Base-by-base conservation (phyloP, 2,329 filamentous ascomycete species). In the Aspergillus thermomutatus region DNA sequence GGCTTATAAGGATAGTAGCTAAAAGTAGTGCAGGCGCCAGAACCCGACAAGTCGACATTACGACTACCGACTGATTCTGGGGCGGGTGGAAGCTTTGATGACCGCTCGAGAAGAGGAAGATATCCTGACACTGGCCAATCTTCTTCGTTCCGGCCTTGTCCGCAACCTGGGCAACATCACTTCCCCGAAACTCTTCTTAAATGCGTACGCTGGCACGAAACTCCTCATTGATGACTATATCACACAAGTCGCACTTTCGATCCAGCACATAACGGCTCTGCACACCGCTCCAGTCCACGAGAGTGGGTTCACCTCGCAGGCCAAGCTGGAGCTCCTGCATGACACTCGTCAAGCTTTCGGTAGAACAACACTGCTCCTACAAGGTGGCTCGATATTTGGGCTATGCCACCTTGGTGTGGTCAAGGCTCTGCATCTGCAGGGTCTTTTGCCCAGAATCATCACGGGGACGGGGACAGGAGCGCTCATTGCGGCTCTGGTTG, bases 101-200 rank as follows among this genome's bases (percentile, higher is more conserved):
- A 80, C 82, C 50, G 87, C 88, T 5, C 83, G 88, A 31, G 86
- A 90, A 65, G 82, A 86, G 47, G 85, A 85, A 61, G 88, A 96
- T 71, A 82, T 92, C 46, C 81, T 91, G 55, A 83, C 84, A 17
- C 79, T 96, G 7, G 86, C 92, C 58, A 92, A 92, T 68, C 82
- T 95, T 19, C 80, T 96, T 41, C 87, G 91, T 26, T 91, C 90
- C 14, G 91, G 83, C 10, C 75, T 85, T 37, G 80, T 96, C 28
- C 86, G 92, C 37, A 96, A 97, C 67, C 79, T 96, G n/a, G 92
- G 91, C 56, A 95, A 96, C 70, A 95, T 97, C 65, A 91, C 90
- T 1, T 84, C 88, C 1, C 86, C 90, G 2, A 87, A 87, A 60
- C 80, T 97, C 1, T 97, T 92, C 77, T 92, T 92, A 66, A 84